These are phyloP conservation scores for Tulasnella sp. DNA, from an alignment of 768 basidiomycete species.

Conservation along the genomic window DNA sequence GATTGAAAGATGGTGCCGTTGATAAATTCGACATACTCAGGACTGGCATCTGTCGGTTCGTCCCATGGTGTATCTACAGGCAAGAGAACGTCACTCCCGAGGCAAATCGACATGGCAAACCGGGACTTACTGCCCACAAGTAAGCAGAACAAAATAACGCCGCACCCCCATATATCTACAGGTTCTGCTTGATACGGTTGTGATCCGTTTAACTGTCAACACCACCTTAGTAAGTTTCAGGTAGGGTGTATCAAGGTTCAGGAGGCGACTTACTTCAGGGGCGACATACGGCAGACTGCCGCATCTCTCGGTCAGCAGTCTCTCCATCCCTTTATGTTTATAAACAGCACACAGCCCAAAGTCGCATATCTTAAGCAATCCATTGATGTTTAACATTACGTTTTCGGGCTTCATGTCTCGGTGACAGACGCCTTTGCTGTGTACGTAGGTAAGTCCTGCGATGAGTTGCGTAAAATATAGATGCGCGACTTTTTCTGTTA, in stretches of 20 bases:
- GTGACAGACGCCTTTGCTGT: slow-evolving; percentile 83
- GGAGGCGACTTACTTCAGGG: slow-evolving; percentile 53
- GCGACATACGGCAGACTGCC: slow-evolving; percentile 92
- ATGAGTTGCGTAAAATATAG: slow-evolving; percentile 80
- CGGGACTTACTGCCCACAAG: slow-evolving; percentile 62
- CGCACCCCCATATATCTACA: slow-evolving; percentile 91
- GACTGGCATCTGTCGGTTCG: slow-evolving; percentile 64
- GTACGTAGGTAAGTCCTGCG: slow-evolving; percentile 74
- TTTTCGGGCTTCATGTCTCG: slow-evolving; percentile 98
- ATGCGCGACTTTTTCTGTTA: slow-evolving; percentile 78
- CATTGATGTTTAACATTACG: slow-evolving; percentile 68
- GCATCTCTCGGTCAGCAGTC: slow-evolving; percentile 67
- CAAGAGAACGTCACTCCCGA: not conserved
- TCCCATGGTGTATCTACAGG: slow-evolving; percentile 92
- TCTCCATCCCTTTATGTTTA: slow-evolving; percentile 72
- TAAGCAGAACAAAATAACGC: slow-evolving; percentile 86
- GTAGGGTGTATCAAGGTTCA: not conserved
- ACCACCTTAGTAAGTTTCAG: not conserved
- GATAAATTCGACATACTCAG: slow-evolving; percentile 68
- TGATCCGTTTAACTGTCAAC: slow-evolving; percentile 46
- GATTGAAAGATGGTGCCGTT: slow-evolving; percentile 61
- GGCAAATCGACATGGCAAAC: not conserved
- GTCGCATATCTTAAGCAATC: slow-evolving; percentile 84
- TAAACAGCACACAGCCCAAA: slow-evolving; percentile 90
- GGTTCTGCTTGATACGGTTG: slow-evolving; percentile 79